A percentile compares a stretch with the other conserved stretches of the same genome.
Evolutionary conservation across 352 stramenopile genomes (phyloP).

Genomic region (Thalassiosira hispida): DNA sequence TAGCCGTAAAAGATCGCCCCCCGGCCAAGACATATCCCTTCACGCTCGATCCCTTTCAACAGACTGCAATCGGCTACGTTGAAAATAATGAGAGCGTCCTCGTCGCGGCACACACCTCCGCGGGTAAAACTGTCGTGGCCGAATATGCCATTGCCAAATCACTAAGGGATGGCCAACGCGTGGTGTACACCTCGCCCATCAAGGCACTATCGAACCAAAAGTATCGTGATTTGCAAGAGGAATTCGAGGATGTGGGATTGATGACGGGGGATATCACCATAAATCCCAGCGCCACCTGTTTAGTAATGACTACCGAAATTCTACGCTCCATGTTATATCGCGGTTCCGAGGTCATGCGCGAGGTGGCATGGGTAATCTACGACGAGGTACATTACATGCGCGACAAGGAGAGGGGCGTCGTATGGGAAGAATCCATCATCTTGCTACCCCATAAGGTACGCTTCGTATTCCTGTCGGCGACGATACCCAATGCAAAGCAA

Average conservation of each 20-base stretch:
- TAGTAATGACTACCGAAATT: constrained; percentile 97
- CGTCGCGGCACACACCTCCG: constrained; percentile 98
- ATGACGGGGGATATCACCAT: constrained; percentile 99
- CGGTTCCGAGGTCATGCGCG: constrained; percentile 96
- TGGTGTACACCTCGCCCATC: constrained; percentile 99
- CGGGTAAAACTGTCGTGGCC: constrained; percentile 94
- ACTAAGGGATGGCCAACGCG: constrained; percentile 89
- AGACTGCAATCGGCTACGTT: constrained; percentile 94
- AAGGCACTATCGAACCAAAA: constrained; percentile 99
- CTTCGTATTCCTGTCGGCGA: constrained; percentile 99
- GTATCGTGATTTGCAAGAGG: constrained; percentile 95
- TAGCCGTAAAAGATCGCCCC: constrained; percentile 39
- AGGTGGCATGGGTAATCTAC: constrained; percentile 98
- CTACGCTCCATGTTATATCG: constrained; percentile 98
- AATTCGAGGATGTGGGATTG: constrained; percentile 95
- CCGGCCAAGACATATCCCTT: constrained; percentile 98
- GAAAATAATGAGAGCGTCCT: constrained; percentile 97
- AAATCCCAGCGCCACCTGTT: constrained; percentile 95
- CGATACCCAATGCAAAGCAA: constrained; percentile 96
- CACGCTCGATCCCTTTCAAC: constrained; percentile 98
- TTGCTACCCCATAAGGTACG: constrained; percentile 97
- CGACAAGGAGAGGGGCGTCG: constrained; percentile 97
- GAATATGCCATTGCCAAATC: constrained; percentile 99
- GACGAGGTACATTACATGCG: constrained; percentile 99
- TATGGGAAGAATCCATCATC: constrained; percentile 99